A percentile compares a stretch with the other conserved stretches of the same genome.
These are phyloP conservation scores for Starmerella riodocensis DNA, from an alignment of 805 yeast species.

Conservation along the genomic window DNA sequence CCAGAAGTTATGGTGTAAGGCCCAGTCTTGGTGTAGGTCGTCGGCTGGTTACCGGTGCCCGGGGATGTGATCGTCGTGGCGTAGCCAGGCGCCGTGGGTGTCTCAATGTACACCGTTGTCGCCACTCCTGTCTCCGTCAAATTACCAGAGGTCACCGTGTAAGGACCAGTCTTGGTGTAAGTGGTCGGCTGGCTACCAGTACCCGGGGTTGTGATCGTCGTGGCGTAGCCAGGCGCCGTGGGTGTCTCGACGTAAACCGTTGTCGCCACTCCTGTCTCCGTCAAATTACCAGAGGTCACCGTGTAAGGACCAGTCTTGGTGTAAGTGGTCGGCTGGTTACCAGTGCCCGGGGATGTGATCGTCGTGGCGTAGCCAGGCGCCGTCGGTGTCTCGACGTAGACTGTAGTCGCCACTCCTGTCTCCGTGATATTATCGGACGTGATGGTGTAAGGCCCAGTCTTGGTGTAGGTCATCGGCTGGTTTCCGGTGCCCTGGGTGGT, in stretches of 20 bases:
- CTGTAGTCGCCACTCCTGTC: background rate
- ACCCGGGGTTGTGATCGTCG: background rate
- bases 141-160: background rate
- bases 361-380: background rate
- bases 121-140: conserved; percentile 1
- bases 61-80: conserved; percentile 1
- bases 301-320: background rate
- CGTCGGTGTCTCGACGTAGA: background rate
- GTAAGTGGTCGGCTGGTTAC: background rate
- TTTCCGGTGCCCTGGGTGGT: conserved; percentile 2
- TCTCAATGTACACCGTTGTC: background rate
- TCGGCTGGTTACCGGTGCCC: background rate
- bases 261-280: background rate
- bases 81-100: conserved; percentile 1
- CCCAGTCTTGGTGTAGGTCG: background rate
- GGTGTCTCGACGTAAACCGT: background rate
- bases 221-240: background rate
- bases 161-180: background rate
- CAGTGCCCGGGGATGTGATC: background rate
- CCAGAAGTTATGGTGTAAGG: background rate
- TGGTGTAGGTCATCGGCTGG: background rate
- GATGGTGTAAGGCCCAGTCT: conserved; percentile 5
- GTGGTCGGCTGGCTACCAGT: background rate
- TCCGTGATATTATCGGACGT: background rate
- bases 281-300: background rate